Conservation (phyloP, 140 eudicot species). For the Bidens hawaiensis region DNA sequence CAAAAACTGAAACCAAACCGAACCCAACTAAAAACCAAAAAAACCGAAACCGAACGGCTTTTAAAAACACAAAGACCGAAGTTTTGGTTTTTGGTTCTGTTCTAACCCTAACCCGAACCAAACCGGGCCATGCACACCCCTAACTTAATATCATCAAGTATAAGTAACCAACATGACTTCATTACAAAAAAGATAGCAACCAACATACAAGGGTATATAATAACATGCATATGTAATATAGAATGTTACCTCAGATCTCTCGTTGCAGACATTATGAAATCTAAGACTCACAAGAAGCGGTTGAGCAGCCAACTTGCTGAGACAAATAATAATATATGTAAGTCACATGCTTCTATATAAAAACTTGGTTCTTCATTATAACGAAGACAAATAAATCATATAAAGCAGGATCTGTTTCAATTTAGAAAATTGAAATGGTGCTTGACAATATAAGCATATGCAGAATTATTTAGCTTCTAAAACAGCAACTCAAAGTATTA, state of each 20-base stretch:
- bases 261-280: slow-evolving; percentile 26
- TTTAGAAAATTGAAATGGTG: neutral
- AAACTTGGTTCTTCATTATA: neutral
- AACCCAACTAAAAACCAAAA: too few relatives aligned
- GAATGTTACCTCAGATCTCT: slow-evolving; percentile 29
- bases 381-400: neutral
- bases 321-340: neutral
- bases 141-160: neutral
- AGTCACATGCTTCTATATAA: neutral
- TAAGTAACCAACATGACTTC: neutral
- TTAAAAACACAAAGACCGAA: too few relatives aligned
- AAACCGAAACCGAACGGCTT: too few relatives aligned
- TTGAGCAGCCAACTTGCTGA: slow-evolving; percentile 17
- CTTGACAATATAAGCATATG: slow-evolving; percentile 3
- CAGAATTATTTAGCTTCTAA: neutral
- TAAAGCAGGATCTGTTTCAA: neutral
- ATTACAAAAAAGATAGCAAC: neutral
- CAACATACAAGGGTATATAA: neutral
- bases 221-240: neutral
- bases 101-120: neutral
- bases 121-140: too few relatives aligned
- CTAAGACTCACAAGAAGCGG: slow-evolving; percentile 17
- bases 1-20: too few relatives aligned
- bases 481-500: neutral
- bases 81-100: neutral